Evolutionary conservation across 208 protist genomes (phyloP), one percentile per base, ranked within the genome.

Genomic region (Wallacemonas rigidus): DNA sequence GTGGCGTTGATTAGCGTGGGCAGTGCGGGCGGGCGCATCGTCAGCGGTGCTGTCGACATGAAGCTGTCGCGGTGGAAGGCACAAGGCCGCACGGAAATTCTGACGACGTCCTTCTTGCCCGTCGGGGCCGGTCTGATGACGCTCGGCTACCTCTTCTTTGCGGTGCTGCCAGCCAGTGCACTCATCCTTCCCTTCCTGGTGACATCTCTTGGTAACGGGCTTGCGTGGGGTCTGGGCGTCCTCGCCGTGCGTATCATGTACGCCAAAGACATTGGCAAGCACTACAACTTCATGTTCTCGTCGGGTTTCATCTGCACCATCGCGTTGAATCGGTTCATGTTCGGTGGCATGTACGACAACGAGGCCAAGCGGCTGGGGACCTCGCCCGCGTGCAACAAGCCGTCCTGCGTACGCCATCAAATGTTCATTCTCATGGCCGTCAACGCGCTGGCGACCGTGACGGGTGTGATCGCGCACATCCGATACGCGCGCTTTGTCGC

Each of bases 231-330:
- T 67, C 55, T 87, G 26, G 85, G 82, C 17, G 70, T 86, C 1
- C 73, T 94, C 3, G 60, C 75, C 12, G 63, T 88, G n/a, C 83
- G 87, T 36, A 85, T 89, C 50, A 84, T 91, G 71, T 94, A 88
- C 75, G 79, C 89, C 0, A 55, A 81, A 11, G 89, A 94, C 63
- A 77, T 92, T 57, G 89, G 86, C 40, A 94, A 94, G 71, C 86
- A 92, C 79, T 94, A 94, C 79, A 94, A 94, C 71, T 92, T 91
- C 61, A 87, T 85, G 74, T 94, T 86, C 63, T 78, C 77, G 3
- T 86, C 85, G 1, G 87, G 80, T 63, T 80, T 92, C 53, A 79
- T 89, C 55, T 81, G 83, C 71, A 87, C 83, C 39, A 89, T 94
- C 68, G 79, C 75, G 41, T 65, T 94, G 17, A 94, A 94, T 71